These are phyloP conservation scores for Ustilaginoidea virens DNA, from an alignment of 2,329 filamentous ascomycete genomes.

Conservation along the genomic window DNA sequence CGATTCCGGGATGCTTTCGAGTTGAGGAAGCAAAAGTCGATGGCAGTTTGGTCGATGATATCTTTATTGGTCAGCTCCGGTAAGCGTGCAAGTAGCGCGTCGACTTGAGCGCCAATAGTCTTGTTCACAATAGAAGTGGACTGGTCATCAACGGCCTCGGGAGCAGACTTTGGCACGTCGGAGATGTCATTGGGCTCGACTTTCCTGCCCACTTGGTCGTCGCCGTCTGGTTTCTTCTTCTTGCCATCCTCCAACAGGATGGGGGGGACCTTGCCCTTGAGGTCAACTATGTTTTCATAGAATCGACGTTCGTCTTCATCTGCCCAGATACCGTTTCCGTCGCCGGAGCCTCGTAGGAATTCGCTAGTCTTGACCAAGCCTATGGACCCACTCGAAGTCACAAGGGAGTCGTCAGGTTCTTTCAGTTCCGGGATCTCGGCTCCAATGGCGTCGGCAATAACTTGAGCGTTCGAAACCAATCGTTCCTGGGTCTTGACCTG, in stretches of 20 bases:
- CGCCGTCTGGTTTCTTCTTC: constrained; percentile 75
- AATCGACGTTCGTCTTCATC: constrained; percentile 96
- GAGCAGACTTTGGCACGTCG: constrained; percentile 37
- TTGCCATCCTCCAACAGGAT: constrained; percentile 88
- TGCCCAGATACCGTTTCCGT: constrained; percentile 93
- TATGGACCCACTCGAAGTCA: constrained; percentile 58
- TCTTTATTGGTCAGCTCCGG: constrained; percentile 89
- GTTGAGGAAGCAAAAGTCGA: constrained; percentile 96
- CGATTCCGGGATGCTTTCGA: constrained; percentile 95
- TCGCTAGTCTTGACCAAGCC: constrained; percentile 89
- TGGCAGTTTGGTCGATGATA: constrained; percentile 75
- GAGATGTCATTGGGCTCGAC: constrained; percentile 30
- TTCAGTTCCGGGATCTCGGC: constrained; percentile 89
- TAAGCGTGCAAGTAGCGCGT: constrained; percentile 73
- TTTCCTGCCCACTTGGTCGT: constrained; percentile 73
- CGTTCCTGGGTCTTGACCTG: constrained; percentile 86
- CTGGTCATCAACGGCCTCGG: constrained; percentile 54
- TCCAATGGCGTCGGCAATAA: constrained; percentile 75
- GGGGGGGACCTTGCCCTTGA: constrained; percentile 88
- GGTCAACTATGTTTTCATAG: constrained; percentile 89
- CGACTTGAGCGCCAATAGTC: constrained; percentile 91
- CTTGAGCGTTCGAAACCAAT: constrained; percentile 76
- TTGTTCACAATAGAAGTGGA: constrained; percentile 96
- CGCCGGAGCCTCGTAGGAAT: constrained; percentile 77
- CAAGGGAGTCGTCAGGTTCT: constrained; percentile 58